phyloP scores from a whole-genome alignment of 805 yeast species.

The Scheffersomyces stipitis region DNA sequence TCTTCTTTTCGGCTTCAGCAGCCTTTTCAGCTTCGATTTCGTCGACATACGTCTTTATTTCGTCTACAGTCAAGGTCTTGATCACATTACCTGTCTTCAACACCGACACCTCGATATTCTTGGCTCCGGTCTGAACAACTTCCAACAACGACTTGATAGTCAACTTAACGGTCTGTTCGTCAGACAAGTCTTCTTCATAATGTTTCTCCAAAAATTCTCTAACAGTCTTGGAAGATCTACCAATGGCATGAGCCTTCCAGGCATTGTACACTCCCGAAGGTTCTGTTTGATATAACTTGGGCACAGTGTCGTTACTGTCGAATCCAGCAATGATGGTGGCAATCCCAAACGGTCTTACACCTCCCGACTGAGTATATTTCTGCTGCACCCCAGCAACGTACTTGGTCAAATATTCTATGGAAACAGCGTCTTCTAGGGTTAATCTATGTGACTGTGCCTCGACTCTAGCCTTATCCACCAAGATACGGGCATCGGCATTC shows the following conservation, averaged over 20 bases:
- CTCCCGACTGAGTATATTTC: slow-evolving; percentile 95
- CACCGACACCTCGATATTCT: slow-evolving; percentile 89
- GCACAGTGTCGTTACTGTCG: slow-evolving; percentile 78
- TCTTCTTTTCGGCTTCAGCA: slow-evolving; percentile 76
- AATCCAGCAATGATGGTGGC: slow-evolving; percentile 95
- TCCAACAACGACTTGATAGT: slow-evolving; percentile 86
- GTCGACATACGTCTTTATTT: slow-evolving; percentile 71
- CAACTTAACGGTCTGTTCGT: slow-evolving; percentile 71
- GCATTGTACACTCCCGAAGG: slow-evolving; percentile 97
- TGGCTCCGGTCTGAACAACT: slow-evolving; percentile 97
- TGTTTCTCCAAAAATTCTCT: slow-evolving; percentile 93
- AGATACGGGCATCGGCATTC: slow-evolving; percentile 96
- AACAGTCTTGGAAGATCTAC: slow-evolving; percentile 91
- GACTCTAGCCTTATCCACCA: slow-evolving; percentile 92
- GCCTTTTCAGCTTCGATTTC: slow-evolving; percentile 87
- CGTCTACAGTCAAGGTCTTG: slow-evolving; percentile 62
- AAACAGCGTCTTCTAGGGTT: slow-evolving; percentile 92
- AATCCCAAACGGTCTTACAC: slow-evolving; percentile 97
- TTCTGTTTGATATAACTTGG: slow-evolving; percentile 90
- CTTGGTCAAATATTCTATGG: slow-evolving; percentile 87
- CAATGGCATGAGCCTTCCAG: slow-evolving; percentile 98
- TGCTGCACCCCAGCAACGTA: slow-evolving; percentile 98
- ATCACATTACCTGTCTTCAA: slow-evolving; percentile 69
- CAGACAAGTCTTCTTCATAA: slow-evolving; percentile 61
- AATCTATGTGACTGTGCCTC: slow-evolving; percentile 95